Evolutionary conservation across 2,329 filamentous ascomycete species (phyloP).

Genomic region (Clonostachys rosea): DNA sequence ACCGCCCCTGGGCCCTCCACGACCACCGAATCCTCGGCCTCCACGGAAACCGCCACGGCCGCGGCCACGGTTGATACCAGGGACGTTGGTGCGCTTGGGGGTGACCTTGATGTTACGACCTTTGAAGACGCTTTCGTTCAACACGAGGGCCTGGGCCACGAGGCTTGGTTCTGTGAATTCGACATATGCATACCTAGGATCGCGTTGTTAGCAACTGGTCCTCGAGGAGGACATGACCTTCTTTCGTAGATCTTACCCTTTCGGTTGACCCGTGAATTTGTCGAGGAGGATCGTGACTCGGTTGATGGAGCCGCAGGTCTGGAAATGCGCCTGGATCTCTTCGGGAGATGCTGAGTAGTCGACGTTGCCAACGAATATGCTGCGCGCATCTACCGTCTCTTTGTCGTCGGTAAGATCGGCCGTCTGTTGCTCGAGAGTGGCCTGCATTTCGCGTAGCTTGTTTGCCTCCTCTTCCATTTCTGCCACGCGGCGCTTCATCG

Average conservation of each 20-base stretch:
- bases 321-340: constrained; percentile 95
- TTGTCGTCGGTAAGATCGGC: constrained; percentile 86
- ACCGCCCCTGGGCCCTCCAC: constrained; percentile 34
- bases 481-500: constrained; percentile 81
- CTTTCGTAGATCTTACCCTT: constrained; percentile 63
- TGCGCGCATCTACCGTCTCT: constrained; percentile 90
- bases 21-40: constrained; percentile 41
- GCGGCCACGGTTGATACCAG: constrained; percentile 84
- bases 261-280: constrained; percentile 99
- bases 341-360: constrained; percentile 96
- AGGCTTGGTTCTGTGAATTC: constrained; percentile 94
- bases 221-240: background rate
- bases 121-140: constrained; percentile 96
- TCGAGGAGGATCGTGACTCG: constrained; percentile 95
- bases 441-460: constrained; percentile 84
- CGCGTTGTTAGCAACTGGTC: background rate
- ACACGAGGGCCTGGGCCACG: constrained; percentile 86
- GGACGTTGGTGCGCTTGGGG: constrained; percentile 94
- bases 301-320: constrained; percentile 96
- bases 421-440: constrained; percentile 77
- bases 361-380: constrained; percentile 97
- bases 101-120: constrained; percentile 91
- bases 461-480: constrained; percentile 90
- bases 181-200: constrained; percentile 87
- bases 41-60: constrained; percentile 52